A percentile compares a stretch with the other conserved stretches of the same genome.
Evolutionary conservation across 495 filamentous ascomycete genomes (phyloP).

Genomic region (Bryoglossum gracile): DNA sequence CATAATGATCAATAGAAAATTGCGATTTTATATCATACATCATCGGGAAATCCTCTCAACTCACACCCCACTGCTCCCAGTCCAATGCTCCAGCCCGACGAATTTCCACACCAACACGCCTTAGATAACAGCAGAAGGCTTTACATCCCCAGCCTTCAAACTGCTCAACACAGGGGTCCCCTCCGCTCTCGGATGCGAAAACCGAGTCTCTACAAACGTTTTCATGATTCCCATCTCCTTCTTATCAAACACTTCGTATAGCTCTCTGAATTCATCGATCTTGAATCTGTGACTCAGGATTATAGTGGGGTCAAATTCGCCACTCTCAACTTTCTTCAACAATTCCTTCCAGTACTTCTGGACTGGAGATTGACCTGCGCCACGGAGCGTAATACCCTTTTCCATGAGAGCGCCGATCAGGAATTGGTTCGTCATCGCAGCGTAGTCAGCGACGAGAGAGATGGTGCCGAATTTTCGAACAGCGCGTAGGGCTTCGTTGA

Average conservation of each 20-base stretch:
- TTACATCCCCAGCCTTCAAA: background rate
- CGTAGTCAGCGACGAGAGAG: background rate
- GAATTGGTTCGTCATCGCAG: constrained; percentile 22
- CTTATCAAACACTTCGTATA: constrained; percentile 66
- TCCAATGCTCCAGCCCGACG: too few relatives aligned
- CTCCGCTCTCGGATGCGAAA: constrained; percentile 46
- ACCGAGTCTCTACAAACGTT: constrained; percentile 61
- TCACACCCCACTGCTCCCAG: too few relatives aligned
- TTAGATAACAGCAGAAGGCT: background rate
- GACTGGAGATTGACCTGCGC: constrained; percentile 80
- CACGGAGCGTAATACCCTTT: constrained; percentile 71
- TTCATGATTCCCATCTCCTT: constrained; percentile 65
- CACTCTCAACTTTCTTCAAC: constrained; percentile 52
- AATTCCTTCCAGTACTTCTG: constrained; percentile 66
- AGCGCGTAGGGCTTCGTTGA: constrained; percentile 82
- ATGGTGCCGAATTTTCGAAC: constrained; percentile 60
- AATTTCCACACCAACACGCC: too few relatives aligned
- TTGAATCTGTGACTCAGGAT: constrained; percentile 76
- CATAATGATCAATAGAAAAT: too few relatives aligned
- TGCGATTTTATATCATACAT: too few relatives aligned
- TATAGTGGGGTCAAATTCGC: constrained; percentile 67
- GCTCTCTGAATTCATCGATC: constrained; percentile 63
- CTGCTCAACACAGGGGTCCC: constrained; percentile 47
- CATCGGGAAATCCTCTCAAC: too few relatives aligned
- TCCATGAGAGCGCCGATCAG: constrained; percentile 72